Percentiles rank a stretch among this genome's conserved stretches.
These are phyloP conservation scores for Gymnopus androsaceus DNA, from an alignment of 1,284 basidiomycete species.

Conservation along the genomic window DNA sequence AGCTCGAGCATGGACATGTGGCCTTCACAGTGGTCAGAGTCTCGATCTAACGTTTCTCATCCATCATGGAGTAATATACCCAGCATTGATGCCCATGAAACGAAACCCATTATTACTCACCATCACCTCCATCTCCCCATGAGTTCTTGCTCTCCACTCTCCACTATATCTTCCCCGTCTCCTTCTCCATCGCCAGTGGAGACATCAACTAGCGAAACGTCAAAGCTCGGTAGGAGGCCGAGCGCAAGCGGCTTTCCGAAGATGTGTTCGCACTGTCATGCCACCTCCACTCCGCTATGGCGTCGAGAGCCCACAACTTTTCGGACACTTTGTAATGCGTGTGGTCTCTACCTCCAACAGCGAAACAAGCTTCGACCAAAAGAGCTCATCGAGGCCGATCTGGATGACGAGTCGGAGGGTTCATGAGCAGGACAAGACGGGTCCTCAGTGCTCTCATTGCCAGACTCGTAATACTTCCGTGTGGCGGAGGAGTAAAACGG, in stretches of 20 bases:
- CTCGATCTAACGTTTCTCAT: not conserved
- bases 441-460: conserved; percentile 50
- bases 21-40: conserved; percentile 5
- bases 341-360: conserved; percentile 50
- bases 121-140: not conserved
- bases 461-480: conserved; percentile 49
- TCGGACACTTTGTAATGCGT: conserved; percentile 49
- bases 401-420: conserved; percentile 40
- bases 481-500: conserved; percentile 49
- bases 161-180: conserved; percentile 14
- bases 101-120: conserved; percentile 4
- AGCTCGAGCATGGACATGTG: conserved; percentile 1
- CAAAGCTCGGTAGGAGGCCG: conserved; percentile 21
- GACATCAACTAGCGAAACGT: not conserved
- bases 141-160: conserved; percentile 10
- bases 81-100: not conserved
- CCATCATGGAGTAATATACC: conserved; percentile 8
- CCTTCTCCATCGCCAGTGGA: conserved; percentile 12
- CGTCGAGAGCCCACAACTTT: conserved; percentile 45
- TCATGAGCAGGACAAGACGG: conserved; percentile 39
- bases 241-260: conserved; percentile 32
- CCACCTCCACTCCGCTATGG: conserved; percentile 51
- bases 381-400: conserved; percentile 49
- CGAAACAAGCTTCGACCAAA: conserved; percentile 48
- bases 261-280: conserved; percentile 48